Conservation (phyloP, 2,329 filamentous ascomycete species). For the Calonectria honghensis region DNA sequence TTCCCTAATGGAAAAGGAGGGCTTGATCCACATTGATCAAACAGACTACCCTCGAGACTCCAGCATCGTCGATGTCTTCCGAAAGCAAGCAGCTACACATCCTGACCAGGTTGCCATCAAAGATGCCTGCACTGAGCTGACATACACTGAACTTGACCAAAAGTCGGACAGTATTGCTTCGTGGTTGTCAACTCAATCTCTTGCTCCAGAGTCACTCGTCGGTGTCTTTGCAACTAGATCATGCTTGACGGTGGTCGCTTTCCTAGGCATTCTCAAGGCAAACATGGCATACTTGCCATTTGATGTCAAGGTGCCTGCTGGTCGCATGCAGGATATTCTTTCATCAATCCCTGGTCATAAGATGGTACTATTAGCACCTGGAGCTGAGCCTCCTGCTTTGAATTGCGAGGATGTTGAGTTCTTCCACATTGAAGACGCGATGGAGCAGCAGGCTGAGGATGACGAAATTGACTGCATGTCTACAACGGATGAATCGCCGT, state of each 20-base stretch:
- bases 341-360: conserved; percentile 9
- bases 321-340: conserved; percentile 36
- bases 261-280: conserved; percentile 47
- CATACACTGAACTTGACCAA: conserved; percentile 47
- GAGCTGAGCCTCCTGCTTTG: not conserved
- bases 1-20: not conserved
- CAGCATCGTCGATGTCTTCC: not conserved
- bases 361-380: conserved; percentile 34
- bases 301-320: conserved; percentile 39
- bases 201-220: conserved; percentile 28
- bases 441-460: not conserved
- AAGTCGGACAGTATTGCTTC: conserved; percentile 39
- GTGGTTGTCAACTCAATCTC: not conserved
- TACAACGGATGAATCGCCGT: not conserved
- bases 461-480: no score
- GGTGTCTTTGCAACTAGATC: conserved; percentile 38
- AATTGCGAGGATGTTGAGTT: conserved; percentile 14
- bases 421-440: not conserved
- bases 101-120: not conserved
- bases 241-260: conserved; percentile 34
- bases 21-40: not conserved
- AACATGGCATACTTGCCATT: conserved; percentile 46
- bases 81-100: not conserved
- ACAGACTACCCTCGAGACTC: not conserved
- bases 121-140: conserved; percentile 24